These are phyloP conservation scores for Corylus americana DNA, from an alignment of 306 rosid species.

Conservation along the genomic window DNA sequence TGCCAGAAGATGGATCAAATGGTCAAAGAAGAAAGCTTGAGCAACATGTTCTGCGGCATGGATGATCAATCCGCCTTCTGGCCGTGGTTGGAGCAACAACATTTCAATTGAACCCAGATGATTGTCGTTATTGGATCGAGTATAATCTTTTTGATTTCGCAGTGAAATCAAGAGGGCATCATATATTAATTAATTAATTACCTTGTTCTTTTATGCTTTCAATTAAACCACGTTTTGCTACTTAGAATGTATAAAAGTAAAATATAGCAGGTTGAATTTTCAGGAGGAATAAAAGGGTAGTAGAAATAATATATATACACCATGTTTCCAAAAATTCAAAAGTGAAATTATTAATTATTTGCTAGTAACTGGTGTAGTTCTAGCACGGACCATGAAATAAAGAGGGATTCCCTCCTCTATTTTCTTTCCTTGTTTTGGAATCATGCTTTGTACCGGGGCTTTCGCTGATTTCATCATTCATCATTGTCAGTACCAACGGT, in stretches of 20 bases:
- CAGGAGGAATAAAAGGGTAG: constrained; percentile 45
- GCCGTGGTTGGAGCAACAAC: constrained; percentile 99
- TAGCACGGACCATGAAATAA: constrained; percentile 27
- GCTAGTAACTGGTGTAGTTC: constrained; percentile 29
- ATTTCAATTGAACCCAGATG: constrained; percentile 59
- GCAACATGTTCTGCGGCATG: constrained; percentile 85
- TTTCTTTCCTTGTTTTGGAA: constrained; percentile 34
- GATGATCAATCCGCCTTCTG: constrained; percentile 96
- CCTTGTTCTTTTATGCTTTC: constrained; percentile 34
- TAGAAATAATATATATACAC: too few species aligned
- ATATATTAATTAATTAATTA: constrained; percentile 18
- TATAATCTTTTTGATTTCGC: constrained; percentile 23
- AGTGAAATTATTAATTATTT: background rate
- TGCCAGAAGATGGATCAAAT: constrained; percentile 72
- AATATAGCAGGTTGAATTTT: constrained; percentile 50
- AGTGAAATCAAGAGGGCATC: constrained; percentile 44
- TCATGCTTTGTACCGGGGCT: constrained; percentile 29
- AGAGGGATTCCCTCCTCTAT: background rate
- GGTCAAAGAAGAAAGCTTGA: constrained; percentile 76
- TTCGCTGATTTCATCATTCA: constrained; percentile 52
- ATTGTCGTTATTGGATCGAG: constrained; percentile 17
- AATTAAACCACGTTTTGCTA: constrained; percentile 42
- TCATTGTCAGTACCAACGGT: constrained; percentile 30
- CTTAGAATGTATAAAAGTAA: constrained; percentile 61
- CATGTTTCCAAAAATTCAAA: constrained; percentile 3